Evolutionary conservation across 257 asterid genomes (phyloP), one percentile per base, ranked within the genome.

Genomic region (Leptodermis oblonga): DNA sequence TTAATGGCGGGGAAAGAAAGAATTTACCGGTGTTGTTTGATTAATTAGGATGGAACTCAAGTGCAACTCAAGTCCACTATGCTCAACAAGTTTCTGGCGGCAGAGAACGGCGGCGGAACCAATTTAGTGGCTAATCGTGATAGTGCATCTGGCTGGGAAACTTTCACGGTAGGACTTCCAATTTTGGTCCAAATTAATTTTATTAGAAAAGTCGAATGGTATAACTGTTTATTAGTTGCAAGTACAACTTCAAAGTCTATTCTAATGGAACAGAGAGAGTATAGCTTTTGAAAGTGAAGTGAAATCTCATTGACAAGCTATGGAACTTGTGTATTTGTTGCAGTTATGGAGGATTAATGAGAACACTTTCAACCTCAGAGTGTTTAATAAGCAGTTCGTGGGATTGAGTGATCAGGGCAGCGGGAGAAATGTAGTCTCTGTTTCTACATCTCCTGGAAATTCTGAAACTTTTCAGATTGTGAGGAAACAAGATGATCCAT

Each of bases 71-170:
- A 79, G 85, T 83, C 90, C 37, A 68, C 74, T 17, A 79, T 28
- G 79, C 82, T 75, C 78, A 77, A 75, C 75, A 85, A 77, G 77
- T 85, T 80, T 73, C 77, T 85, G 10, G 62, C 81, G 55, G 86
- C 87, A 11, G 87, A 78, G 77, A 77, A 79, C 46, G 86, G 86
- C 17, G 90, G 90, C 31, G 90, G 90, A 43, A 69, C 86, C 26
- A 37, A 56, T 5, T 56, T 85, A 62, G 82, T 85, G 60, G 90
- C 87, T 45, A 82, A 82, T 63, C 86, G 90, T 10, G 74, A 42
- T 43, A 43, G 28, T 59, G 79, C 87, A 25, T 78, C 75, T 56
- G 79, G 54, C 53, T 85, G 90, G 90, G 87, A 85, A 69, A 82
- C 86, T 71, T 82, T 81, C 65, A 79, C 82, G 68, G 87, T 85